phyloP scores from a whole-genome alignment of 2,329 filamentous ascomycete genomes.

The Fusarium zealandicum region DNA sequence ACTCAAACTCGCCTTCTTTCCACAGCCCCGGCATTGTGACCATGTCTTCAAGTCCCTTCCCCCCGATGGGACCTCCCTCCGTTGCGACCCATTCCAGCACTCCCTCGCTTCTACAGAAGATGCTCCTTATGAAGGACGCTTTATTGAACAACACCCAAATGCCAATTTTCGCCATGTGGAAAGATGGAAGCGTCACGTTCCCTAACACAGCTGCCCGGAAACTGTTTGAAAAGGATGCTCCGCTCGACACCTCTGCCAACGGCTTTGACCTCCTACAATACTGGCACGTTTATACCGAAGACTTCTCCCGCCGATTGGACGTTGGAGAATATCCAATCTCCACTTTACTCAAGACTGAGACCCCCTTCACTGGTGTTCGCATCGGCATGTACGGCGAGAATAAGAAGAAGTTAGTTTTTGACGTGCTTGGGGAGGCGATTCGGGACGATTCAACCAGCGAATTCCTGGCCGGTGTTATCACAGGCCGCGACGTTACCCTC shows the following conservation, averaged over 20 bases:
- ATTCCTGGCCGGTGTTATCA: constrained; percentile 75
- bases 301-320: constrained; percentile 67
- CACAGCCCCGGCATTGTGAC: constrained; percentile 60
- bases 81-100: constrained; percentile 61
- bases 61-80: constrained; percentile 70
- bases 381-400: constrained; percentile 68
- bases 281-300: constrained; percentile 70
- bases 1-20: constrained; percentile 56
- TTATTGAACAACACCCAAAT: constrained; percentile 77
- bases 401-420: constrained; percentile 64
- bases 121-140: constrained; percentile 78
- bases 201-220: constrained; percentile 71
- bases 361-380: constrained; percentile 64
- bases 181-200: constrained; percentile 75
- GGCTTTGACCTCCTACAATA: constrained; percentile 64
- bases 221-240: constrained; percentile 55
- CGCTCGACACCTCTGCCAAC: constrained; percentile 51
- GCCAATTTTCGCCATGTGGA: constrained; percentile 82
- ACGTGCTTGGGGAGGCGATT: constrained; percentile 72
- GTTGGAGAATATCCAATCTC: constrained; percentile 72
- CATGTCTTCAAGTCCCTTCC: constrained; percentile 67
- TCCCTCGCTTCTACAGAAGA: constrained; percentile 75
- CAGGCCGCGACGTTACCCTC: constrained; percentile 75
- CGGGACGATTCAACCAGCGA: constrained; percentile 72
- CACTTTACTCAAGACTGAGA: constrained; percentile 66